phyloP scores from a whole-genome alignment of 2,329 filamentous ascomycete genomes.

The Penicillium sp. region DNA sequence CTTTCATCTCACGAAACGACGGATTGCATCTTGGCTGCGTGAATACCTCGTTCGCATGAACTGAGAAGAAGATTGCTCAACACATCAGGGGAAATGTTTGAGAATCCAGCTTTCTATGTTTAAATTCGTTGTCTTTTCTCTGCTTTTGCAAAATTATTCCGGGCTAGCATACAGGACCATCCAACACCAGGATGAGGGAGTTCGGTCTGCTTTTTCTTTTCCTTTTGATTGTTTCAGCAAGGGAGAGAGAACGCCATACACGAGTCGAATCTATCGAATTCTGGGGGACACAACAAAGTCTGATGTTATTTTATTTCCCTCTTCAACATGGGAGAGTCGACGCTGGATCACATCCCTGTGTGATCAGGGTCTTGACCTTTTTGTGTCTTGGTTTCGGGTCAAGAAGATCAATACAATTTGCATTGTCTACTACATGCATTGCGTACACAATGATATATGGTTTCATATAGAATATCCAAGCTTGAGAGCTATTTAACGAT shows the following conservation, averaged over 20 bases:
- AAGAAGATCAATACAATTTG: neutral
- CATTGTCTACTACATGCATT: neutral
- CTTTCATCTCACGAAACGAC: neutral
- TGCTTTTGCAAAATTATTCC: neutral
- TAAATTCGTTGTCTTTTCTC: neutral
- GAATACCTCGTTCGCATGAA: neutral
- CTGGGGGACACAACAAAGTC: constrained; percentile 8
- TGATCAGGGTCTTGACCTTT: neutral
- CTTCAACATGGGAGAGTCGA: constrained; percentile 26
- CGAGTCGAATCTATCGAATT: neutral
- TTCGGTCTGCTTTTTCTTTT: constrained; percentile 13
- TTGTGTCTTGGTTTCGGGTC: neutral
- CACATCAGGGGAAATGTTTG: neutral
- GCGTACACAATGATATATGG: neutral
- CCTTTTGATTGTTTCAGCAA: neutral
- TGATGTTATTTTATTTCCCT: constrained; percentile 12
- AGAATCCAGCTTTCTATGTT: neutral
- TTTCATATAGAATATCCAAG: neutral
- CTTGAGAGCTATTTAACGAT: neutral
- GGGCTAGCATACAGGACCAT: constrained; percentile 4
- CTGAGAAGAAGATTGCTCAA: neutral
- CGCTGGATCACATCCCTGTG: neutral
- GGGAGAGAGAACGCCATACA: neutral
- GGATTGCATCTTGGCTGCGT: neutral
- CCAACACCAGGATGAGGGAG: constrained; percentile 21